Evolutionary conservation across 2,329 filamentous ascomycete species (phyloP), one percentile per base, ranked within the genome.

Genomic region (Thielaviopsis cerberus): DNA sequence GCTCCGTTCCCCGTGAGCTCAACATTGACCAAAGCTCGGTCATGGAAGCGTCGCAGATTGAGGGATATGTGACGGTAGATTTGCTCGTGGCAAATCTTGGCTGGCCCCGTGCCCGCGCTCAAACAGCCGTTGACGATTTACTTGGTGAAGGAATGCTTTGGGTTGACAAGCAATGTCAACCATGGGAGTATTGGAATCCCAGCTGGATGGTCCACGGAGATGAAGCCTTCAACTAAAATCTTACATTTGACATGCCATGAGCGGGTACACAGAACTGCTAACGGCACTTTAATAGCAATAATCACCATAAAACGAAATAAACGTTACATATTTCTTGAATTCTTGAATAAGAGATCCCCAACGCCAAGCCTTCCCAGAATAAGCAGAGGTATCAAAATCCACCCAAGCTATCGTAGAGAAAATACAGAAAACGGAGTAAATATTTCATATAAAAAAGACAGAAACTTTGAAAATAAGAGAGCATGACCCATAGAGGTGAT

Each of bases 1-100:
- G 92, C 26, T 94, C 88, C 3, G 83, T 98, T 48, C 92, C 92
- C 1, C 92, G 94, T 69, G 92, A 98, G 71, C 77, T 98, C 62
- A 96, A 94, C 68, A 90, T 82, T 15, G 92, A 98, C 68, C 92
- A 98, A 73, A 87, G 86, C 54, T 87, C 85, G 1, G 91, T 95
- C 13, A 78, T 98, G 6, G 92, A 97, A 73, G 90, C 86, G 0
- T 88, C 88, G 7, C 88, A 96, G 69, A 76, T 96, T 10, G 74
- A 96, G 10, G 91, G 92, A 1, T 95, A 88, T 66, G 86, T 97
- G 55, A 94, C 85, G 59, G 80, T 94, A 17, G 86, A 85, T 0
- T 94, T 97, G 86, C 72, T 98, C 57, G 83, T 86, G 71, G 72
- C 85, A 55, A 98, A 98, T 68, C 71, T 98, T 26, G 78, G 76